A percentile compares a stretch with the other conserved stretches of the same genome.
These are phyloP conservation scores for Arachis stenosperma DNA, from an alignment of 306 rosid species.

Conservation along the genomic window DNA sequence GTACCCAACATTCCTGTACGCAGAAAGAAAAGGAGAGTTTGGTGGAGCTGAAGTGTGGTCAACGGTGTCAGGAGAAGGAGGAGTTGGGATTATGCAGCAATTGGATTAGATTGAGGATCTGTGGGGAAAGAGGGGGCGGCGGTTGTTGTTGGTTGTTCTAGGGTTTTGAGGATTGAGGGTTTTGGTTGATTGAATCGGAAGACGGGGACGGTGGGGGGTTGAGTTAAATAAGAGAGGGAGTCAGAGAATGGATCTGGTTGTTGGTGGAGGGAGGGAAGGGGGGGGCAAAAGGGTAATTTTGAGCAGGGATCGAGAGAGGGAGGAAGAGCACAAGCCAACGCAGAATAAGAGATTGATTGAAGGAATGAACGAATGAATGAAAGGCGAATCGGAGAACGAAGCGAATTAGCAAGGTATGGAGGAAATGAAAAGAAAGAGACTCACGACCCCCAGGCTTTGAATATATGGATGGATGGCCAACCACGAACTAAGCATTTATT, in stretches of 20 bases:
- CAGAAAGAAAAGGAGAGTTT: slow-evolving; percentile 9
- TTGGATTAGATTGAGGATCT: slow-evolving; percentile 39
- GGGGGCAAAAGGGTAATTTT: slow-evolving; percentile 45
- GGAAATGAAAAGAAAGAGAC: slow-evolving; percentile 15
- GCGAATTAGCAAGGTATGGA: background rate
- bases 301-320: background rate
- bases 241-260: slow-evolving; percentile 58
- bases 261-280: slow-evolving; percentile 33
- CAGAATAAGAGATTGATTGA: background rate
- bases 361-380: slow-evolving; percentile 5
- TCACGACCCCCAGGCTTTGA: slow-evolving; percentile 19
- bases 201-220: slow-evolving; percentile 16
- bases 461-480: slow-evolving; percentile 35
- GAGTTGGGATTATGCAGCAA: background rate
- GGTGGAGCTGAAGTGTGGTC: slow-evolving; percentile 47
- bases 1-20: slow-evolving; percentile 62
- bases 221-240: slow-evolving; percentile 39
- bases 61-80: slow-evolving; percentile 43
- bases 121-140: background rate
- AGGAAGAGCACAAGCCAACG: background rate
- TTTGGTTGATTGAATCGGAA: slow-evolving; percentile 31
- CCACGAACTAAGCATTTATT: slow-evolving; percentile 32
- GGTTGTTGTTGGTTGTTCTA: background rate
- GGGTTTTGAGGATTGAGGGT: slow-evolving; percentile 31
- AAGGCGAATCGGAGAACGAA: background rate